Conservation (phyloP, 164 flowering plant genomes). For the Platanus orientalis region DNA sequence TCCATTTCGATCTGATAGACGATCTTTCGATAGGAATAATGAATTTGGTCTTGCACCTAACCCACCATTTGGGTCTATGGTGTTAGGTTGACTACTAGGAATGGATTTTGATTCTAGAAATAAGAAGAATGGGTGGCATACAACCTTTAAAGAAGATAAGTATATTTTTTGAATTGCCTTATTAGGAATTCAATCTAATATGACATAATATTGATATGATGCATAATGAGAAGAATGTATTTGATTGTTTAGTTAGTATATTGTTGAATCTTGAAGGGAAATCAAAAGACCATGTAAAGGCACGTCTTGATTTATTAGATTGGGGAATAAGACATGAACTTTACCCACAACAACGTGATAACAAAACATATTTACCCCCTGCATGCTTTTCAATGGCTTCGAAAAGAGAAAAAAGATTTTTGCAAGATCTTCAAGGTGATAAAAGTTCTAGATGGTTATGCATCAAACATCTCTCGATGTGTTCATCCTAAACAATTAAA, state of each 20-base stretch:
- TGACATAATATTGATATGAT: constrained; percentile 24
- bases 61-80: background rate
- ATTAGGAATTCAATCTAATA: constrained; percentile 5
- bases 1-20: background rate
- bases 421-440: too few relatives aligned
- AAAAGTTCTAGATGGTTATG: too few relatives aligned
- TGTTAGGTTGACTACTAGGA: background rate
- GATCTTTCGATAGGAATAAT: background rate
- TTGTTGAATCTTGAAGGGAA: constrained; percentile 17
- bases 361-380: constrained; percentile 5
- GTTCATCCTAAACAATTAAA: too few relatives aligned
- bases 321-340: too few relatives aligned
- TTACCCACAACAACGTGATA: too few relatives aligned
- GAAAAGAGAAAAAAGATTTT: background rate
- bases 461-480: too few relatives aligned
- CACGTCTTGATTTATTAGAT: too few relatives aligned
- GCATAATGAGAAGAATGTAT: constrained; percentile 22
- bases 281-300: constrained; percentile 9
- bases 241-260: constrained; percentile 9
- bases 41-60: background rate
- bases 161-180: constrained; percentile 15
- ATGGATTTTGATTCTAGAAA: background rate
- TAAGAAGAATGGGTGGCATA: too few relatives aligned
- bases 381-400: constrained; percentile 12
- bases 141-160: constrained; percentile 8